These are phyloP conservation scores for Phenoliferia sp. DNA, from an alignment of 1,284 basidiomycete genomes.

Conservation along the genomic window DNA sequence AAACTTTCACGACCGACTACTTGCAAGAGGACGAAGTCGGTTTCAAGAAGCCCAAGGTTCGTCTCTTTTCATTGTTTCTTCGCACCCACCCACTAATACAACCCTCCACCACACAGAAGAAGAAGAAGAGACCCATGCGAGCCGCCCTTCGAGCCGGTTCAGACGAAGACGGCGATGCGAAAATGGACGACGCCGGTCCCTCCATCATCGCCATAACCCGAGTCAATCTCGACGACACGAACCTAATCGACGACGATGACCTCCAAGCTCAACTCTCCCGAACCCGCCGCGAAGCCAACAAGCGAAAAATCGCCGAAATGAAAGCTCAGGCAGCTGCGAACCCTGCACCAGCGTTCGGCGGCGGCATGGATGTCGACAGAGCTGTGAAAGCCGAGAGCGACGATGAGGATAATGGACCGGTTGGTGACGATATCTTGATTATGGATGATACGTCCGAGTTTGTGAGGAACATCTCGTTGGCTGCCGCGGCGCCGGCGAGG, in stretches of 20 bases:
- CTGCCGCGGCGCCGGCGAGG: slow-evolving; percentile 48
- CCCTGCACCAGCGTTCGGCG: neutral
- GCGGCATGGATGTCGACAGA: neutral
- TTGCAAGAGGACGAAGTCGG: slow-evolving; percentile 83
- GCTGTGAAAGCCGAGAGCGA: slow-evolving; percentile 49
- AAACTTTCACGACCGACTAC: slow-evolving; percentile 86
- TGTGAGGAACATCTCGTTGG: slow-evolving; percentile 66
- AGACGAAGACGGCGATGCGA: slow-evolving; percentile 43
- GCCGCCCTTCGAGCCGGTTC: slow-evolving; percentile 51
- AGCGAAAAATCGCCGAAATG: slow-evolving; percentile 69
- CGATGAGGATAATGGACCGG: slow-evolving; percentile 38
- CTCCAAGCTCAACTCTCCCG: slow-evolving; percentile 87
- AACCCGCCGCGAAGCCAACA: slow-evolving; percentile 72
- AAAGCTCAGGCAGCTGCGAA: slow-evolving; percentile 9
- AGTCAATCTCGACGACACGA: slow-evolving; percentile 43
- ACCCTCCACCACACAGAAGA: slow-evolving; percentile 56
- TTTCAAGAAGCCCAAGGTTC: slow-evolving; percentile 87
- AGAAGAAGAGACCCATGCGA: slow-evolving; percentile 81
- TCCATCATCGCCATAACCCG: slow-evolving; percentile 22
- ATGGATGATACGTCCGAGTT: slow-evolving; percentile 99
- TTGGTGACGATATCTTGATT: slow-evolving; percentile 51
- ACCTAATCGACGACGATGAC: slow-evolving; percentile 98
- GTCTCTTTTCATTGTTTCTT: slow-evolving; percentile 16
- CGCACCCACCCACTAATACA: slow-evolving; percentile 12
- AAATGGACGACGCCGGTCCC: slow-evolving; percentile 71